Base-by-base conservation (phyloP, 2,329 filamentous ascomycete genomes). In the Colletotrichum neosansevieriae region DNA sequence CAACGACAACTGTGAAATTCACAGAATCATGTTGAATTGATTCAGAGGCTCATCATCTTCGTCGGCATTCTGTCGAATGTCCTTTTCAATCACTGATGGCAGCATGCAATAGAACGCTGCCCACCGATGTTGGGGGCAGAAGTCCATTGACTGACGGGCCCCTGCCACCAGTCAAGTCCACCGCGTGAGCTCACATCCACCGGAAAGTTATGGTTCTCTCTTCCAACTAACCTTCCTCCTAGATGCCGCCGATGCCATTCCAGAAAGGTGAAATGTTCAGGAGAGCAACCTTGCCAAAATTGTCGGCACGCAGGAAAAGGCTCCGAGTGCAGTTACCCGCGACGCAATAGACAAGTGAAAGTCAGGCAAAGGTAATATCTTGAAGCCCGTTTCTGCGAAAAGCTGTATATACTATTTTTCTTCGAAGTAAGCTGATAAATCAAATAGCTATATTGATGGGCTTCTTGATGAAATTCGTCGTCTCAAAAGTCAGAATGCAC, bases 181-280 rank as follows among this genome's bases (percentile, higher is more conserved):
- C 70, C n/a, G 71, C 71, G 67, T 72, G 49, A 58, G 67, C 45
- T 51, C 38, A 24, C 15, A 21, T n/a, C 29, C 21, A 40, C 53
- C 9, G 4, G 29, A 3, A 29, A 51, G 21, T 42, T 6, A 42
- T 21, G 6, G 6, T 29, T 9, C 6, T 29, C 29, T n/a, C 19
- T 9, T 38, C 36, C 5, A 15, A 53, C 15, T 53, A 24, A 53
- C 29, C 45, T 34, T 15, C 45, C 7, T 19, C 21, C 56, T 40
- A 77, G 65, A 34, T 67, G 70, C 63, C 78, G 73, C 38, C 74
- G 64, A 66, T 83, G 71, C 49, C 79, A 73, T 62, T 71, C 77
- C 1, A 73, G 77, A 10, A 79, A 79, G 60, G 76, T 79, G 9
- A 79, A 77, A 56, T 79, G 77, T 40, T 77, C 76, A 1, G 77